Evolutionary conservation across 2,329 filamentous ascomycete genomes (phyloP).

Genomic region (Pseudocercospora fijiensis): DNA sequence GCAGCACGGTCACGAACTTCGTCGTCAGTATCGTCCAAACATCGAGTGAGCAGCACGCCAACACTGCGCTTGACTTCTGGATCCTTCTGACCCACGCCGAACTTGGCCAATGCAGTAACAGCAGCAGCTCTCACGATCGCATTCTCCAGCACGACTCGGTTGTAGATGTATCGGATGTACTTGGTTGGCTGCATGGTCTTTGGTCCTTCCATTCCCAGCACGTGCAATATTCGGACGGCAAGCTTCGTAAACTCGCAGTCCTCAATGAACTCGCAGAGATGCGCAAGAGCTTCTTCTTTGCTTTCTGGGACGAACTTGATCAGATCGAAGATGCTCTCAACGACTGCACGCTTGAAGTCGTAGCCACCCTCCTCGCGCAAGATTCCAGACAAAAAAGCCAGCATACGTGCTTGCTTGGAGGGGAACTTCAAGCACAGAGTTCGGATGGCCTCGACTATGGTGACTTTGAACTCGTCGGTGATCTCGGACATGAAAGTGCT

Average conservation of each 20-base stretch:
- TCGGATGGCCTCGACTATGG: slow-evolving; percentile 97
- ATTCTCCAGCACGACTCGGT: slow-evolving; percentile 95
- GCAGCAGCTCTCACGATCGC: slow-evolving; percentile 92
- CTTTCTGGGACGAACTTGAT: slow-evolving; percentile 97
- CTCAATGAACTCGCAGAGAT: slow-evolving; percentile 98
- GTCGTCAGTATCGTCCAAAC: slow-evolving; percentile 94
- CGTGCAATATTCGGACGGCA: slow-evolving; percentile 88
- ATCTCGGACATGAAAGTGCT: slow-evolving; percentile 98
- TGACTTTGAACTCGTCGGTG: slow-evolving; percentile 99
- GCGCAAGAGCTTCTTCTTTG: slow-evolving; percentile 78
- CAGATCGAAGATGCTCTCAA: slow-evolving; percentile 98
- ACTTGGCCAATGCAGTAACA: slow-evolving; percentile 93
- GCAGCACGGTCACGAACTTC: slow-evolving; percentile 95
- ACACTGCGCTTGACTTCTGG: slow-evolving; percentile 96
- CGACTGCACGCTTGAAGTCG: slow-evolving; percentile 95
- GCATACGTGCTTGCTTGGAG: slow-evolving; percentile 96
- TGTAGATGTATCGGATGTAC: slow-evolving; percentile 99
- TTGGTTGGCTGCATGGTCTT: slow-evolving; percentile 95
- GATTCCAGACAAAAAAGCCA: slow-evolving; percentile 95
- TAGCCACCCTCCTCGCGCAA: slow-evolving; percentile 95
- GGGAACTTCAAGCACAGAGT: slow-evolving; percentile 97
- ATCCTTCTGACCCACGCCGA: slow-evolving; percentile 94
- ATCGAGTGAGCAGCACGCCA: slow-evolving; percentile 84
- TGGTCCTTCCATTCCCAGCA: slow-evolving; percentile 90
- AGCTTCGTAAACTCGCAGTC: slow-evolving; percentile 99